phyloP scores from a whole-genome alignment of 2,329 filamentous ascomycete genomes.

The Coniochaeta hoffmannii region DNA sequence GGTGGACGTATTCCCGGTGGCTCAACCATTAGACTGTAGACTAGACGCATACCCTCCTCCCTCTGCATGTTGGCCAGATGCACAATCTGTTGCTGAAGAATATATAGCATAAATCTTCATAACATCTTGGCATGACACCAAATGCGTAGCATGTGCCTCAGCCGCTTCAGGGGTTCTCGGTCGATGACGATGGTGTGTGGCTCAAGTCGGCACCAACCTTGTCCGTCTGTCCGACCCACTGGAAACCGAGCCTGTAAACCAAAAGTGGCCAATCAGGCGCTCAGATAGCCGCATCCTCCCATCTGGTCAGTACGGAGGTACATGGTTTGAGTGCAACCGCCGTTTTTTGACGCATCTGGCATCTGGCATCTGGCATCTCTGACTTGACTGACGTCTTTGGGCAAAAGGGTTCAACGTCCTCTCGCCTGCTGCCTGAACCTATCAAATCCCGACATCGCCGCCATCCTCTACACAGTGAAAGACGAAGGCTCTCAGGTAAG shows the following conservation, averaged over 20 bases:
- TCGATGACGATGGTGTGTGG: not conserved
- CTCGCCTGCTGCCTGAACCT: not conserved
- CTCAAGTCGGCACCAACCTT: not conserved
- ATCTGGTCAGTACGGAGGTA: not conserved
- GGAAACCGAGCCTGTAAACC: not conserved
- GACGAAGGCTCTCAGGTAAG: not conserved
- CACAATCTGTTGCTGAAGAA: not conserved
- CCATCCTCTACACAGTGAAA: not conserved
- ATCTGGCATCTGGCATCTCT: too few relatives aligned
- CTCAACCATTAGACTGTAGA: slow-evolving; percentile 29
- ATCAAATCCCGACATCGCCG: not conserved
- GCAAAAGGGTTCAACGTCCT: not conserved
- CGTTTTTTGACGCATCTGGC: not conserved
- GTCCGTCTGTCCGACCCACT: not conserved
- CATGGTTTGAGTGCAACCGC: not conserved
- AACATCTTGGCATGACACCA: not conserved
- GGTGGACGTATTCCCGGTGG: slow-evolving; percentile 87
- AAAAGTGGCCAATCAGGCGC: not conserved
- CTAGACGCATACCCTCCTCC: not conserved
- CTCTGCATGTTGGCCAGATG: not conserved
- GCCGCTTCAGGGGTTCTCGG: not conserved
- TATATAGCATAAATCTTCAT: not conserved
- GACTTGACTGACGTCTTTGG: not conserved
- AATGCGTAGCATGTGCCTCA: not conserved
- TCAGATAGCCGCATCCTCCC: not conserved